Evolutionary conservation across 1,284 basidiomycete genomes (phyloP), one percentile per base, ranked within the genome.

Genomic region (Schizophyllum commune): DNA sequence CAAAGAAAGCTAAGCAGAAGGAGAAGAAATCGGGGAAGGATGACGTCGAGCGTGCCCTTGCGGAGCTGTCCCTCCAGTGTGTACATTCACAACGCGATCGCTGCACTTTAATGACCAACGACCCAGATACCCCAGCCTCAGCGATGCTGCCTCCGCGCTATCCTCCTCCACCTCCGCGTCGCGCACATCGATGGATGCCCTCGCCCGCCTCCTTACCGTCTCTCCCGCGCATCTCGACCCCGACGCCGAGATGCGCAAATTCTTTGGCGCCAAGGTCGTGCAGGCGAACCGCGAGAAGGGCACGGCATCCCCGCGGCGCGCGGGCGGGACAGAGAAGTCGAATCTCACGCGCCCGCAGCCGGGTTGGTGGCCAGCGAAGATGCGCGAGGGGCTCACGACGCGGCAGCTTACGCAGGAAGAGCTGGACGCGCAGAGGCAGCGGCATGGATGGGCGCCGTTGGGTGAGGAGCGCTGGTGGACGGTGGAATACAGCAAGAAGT

Each of bases 231-330:
- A 93, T 67, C 84, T 97, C 17, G 94, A 97, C 64, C 81, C 87
- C 9, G 93, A 96, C 61, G 87, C 88, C 0, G 95, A 98, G 72
- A 83, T 97, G 73, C 86, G 90, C 61, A 89, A 86, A 64, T 96
- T 97, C 80, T 98, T 98, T 68, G 95, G 95, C 1, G 83, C 91
- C 6, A 91, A 89, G 70, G 93, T 96, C 59, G 83, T 96, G 15
- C 77, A 84, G 63, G 80, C 83, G 1, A 79, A 79, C 13, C 82
- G 82, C 62, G 69, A 77, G 1, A 66, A 68, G 9, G 63, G 66
- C 5, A 57, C 67, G 0, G 63, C 66, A 7, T 63, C 71, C 1
- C 53, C 20, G 51, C 51, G 51, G 51, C 51, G 20, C 53, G 47
- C 68, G 5, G 60, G 73, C 1, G 68, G 68, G 1, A 70, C 70